A percentile compares a stretch with the other conserved stretches of the same genome.
These are phyloP conservation scores for Aspergillus sojae DNA, from an alignment of 2,329 filamentous ascomycete species.

Conservation along the genomic window DNA sequence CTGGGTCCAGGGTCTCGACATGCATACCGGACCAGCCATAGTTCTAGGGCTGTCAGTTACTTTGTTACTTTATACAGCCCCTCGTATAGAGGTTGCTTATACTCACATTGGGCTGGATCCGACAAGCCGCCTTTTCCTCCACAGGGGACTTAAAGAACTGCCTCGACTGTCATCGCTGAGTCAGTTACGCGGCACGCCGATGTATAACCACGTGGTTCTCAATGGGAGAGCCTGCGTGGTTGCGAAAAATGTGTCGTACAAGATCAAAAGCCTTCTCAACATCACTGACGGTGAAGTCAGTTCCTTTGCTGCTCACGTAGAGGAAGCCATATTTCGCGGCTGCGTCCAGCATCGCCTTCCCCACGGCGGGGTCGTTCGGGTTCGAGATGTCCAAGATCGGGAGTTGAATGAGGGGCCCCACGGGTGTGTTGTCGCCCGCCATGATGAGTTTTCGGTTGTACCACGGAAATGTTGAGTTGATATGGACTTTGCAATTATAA, in stretches of 20 bases:
- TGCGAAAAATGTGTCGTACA: constrained; percentile 52
- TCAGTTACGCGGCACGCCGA: background rate
- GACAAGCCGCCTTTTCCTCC: constrained; percentile 73
- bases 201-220: background rate
- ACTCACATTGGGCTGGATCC: constrained; percentile 66
- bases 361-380: constrained; percentile 61
- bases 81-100: background rate
- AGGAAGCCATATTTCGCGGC: constrained; percentile 85
- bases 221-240: background rate
- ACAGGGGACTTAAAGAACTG: constrained; percentile 71
- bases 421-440: constrained; percentile 15
- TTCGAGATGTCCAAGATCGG: constrained; percentile 81
- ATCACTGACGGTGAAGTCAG: constrained; percentile 66
- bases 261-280: constrained; percentile 74
- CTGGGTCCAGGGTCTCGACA: constrained; percentile 82
- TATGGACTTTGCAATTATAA: background rate
- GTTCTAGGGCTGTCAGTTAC: constrained; percentile 58
- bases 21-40: constrained; percentile 88
- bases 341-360: constrained; percentile 72
- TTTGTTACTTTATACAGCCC: background rate
- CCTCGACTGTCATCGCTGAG: constrained; percentile 58
- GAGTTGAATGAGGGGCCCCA: constrained; percentile 52
- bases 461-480: background rate
- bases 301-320: constrained; percentile 76
- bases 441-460: background rate